Percentiles rank a stretch among this genome's conserved stretches.
Evolutionary conservation across 306 rosid genomes (phyloP).

Genomic region (Gastrolobium bilobum): DNA sequence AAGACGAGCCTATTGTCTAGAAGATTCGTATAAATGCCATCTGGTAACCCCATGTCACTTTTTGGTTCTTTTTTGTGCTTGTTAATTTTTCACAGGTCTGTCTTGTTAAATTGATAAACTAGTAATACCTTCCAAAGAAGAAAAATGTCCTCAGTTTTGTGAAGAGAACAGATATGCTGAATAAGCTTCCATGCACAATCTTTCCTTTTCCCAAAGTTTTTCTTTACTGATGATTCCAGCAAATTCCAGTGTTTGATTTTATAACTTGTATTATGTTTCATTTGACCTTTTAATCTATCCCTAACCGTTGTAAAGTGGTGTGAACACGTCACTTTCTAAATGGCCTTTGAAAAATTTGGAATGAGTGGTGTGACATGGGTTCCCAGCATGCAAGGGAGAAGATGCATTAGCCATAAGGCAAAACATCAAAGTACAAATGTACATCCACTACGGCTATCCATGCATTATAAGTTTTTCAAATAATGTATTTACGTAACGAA

Average conservation of each 20-base stretch:
- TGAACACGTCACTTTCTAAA: neutral
- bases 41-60: constrained; percentile 30
- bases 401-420: too few relatives aligned
- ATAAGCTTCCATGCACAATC: constrained; percentile 1
- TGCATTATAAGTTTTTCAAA: too few relatives aligned
- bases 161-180: neutral
- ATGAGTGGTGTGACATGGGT: neutral
- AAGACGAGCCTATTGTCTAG: constrained; percentile 83
- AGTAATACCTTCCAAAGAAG: constrained; percentile 2
- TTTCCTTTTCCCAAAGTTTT: neutral
- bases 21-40: constrained; percentile 44
- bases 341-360: too few relatives aligned
- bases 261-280: neutral
- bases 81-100: neutral
- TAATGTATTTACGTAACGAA: too few relatives aligned
- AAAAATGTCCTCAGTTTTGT: neutral
- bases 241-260: neutral
- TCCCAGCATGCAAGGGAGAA: too few relatives aligned
- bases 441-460: too few relatives aligned
- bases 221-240: neutral
- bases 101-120: constrained; percentile 2
- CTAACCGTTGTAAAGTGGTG: neutral
- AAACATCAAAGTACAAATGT: too few relatives aligned
- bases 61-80: constrained; percentile 36
- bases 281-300: neutral